Evolutionary conservation across 2,329 filamentous ascomycete genomes (phyloP).

Genomic region (Claviceps sp.): DNA sequence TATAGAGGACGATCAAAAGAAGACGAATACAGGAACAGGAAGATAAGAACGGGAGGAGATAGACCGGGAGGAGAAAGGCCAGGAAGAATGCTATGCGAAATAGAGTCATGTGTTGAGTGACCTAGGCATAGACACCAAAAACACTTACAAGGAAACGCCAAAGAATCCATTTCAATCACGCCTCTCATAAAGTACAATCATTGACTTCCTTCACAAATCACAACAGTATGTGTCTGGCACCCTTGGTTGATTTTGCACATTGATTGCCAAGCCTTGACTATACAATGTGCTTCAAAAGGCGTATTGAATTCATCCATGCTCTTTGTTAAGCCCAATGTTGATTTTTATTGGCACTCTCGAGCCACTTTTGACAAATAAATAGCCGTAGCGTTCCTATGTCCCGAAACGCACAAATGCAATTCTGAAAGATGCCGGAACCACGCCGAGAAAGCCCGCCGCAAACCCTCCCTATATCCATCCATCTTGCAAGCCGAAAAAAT

Average conservation of each 20-base stretch:
- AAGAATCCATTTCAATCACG: neutral
- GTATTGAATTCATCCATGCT: slow-evolving; percentile 20
- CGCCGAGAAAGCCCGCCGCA: slow-evolving; percentile 28
- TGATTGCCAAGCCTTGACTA: too few relatives aligned
- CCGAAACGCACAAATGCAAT: slow-evolving; percentile 34
- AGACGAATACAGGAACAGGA: neutral
- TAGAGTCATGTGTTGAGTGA: neutral
- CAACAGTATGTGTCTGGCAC: too few relatives aligned
- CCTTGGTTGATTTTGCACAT: too few relatives aligned
- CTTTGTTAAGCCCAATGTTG: slow-evolving; percentile 25
- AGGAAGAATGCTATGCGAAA: too few relatives aligned
- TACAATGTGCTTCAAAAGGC: neutral
- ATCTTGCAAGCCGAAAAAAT: slow-evolving; percentile 2
- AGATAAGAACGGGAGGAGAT: too few relatives aligned
- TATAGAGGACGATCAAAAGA: neutral
- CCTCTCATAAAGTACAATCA: too few relatives aligned
- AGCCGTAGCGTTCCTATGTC: slow-evolving; percentile 29
- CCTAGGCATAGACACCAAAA: neutral
- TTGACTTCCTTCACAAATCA: too few relatives aligned
- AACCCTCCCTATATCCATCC: slow-evolving; percentile 12
- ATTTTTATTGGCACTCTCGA: slow-evolving; percentile 29
- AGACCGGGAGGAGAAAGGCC: too few relatives aligned
- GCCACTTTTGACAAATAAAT: slow-evolving; percentile 26
- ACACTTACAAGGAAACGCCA: neutral
- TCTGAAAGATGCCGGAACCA: slow-evolving; percentile 33